These are phyloP conservation scores for Naganishia vaughanmartiniae DNA, from an alignment of 768 basidiomycete species.

Conservation along the genomic window DNA sequence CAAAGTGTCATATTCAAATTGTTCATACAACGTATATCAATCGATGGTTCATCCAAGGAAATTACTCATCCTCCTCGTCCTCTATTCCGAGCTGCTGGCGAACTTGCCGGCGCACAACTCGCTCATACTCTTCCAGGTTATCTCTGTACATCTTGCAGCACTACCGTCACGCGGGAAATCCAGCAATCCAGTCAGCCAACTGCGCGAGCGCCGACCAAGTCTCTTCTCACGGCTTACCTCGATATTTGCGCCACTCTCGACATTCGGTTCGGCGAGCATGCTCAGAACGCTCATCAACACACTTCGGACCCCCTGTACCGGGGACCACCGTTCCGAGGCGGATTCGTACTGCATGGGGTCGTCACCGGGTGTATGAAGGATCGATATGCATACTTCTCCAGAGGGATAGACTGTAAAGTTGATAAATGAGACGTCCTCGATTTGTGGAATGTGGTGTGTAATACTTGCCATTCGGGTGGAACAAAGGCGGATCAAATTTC, in stretches of 20 bases:
- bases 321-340: conserved; percentile 94
- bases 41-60: background rate
- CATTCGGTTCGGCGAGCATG: conserved; percentile 98
- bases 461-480: conserved; percentile 91
- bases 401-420: conserved; percentile 76
- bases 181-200: conserved; percentile 36
- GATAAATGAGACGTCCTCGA: background rate
- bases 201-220: too few relatives aligned
- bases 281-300: conserved; percentile 93
- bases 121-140: conserved; percentile 81
- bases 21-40: conserved; percentile 3
- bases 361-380: conserved; percentile 76
- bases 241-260: conserved; percentile 95
- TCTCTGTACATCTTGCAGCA: conserved; percentile 96
- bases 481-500: conserved; percentile 94
- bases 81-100: conserved; percentile 71
- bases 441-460: conserved; percentile 5
- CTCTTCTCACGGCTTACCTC: conserved; percentile 39
- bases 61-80: conserved; percentile 26
- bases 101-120: conserved; percentile 76
- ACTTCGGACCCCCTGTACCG: conserved; percentile 97
- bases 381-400: conserved; percentile 96
- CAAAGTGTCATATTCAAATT: background rate
- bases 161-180: conserved; percentile 53
- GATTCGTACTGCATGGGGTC: conserved; percentile 76